Conservation (phyloP, 257 asterid species). For the Ajuga chamaepitys region DNA sequence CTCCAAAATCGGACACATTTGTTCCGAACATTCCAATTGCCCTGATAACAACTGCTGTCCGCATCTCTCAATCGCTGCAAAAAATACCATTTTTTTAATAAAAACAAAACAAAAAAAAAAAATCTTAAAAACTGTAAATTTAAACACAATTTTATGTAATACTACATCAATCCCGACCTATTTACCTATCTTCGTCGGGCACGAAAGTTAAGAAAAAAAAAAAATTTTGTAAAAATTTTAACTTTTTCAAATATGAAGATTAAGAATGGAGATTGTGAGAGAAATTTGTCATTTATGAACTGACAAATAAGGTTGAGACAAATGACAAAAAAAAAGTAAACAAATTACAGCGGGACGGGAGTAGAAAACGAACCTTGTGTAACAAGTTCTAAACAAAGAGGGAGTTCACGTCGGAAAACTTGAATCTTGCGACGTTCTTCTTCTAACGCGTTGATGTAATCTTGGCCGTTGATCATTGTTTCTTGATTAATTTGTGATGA, state of each 20-base stretch:
- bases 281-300: too few relatives aligned
- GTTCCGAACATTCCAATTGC: slow-evolving; percentile 58
- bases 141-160: neutral
- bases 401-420: slow-evolving; percentile 91
- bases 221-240: too few relatives aligned
- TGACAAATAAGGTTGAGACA: too few relatives aligned
- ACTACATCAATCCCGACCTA: too few relatives aligned
- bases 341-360: too few relatives aligned
- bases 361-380: slow-evolving; percentile 49
- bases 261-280: too few relatives aligned
- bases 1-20: slow-evolving; percentile 57
- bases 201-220: neutral
- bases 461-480: slow-evolving; percentile 40
- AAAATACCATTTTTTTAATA: neutral
- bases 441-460: slow-evolving; percentile 54
- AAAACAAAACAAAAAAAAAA: neutral
- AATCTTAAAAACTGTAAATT: neutral
- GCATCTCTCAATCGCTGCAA: slow-evolving; percentile 79
- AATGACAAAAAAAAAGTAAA: too few relatives aligned
- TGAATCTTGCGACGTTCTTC: slow-evolving; percentile 79
- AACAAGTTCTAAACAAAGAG: slow-evolving; percentile 85
- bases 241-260: too few relatives aligned
- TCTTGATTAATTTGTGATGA: neutral
- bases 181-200: too few relatives aligned
- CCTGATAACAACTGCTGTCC: slow-evolving; percentile 55